Base-by-base conservation (phyloP, 2,329 filamentous ascomycete genomes). In the Ceratocystis cubensis region DNA sequence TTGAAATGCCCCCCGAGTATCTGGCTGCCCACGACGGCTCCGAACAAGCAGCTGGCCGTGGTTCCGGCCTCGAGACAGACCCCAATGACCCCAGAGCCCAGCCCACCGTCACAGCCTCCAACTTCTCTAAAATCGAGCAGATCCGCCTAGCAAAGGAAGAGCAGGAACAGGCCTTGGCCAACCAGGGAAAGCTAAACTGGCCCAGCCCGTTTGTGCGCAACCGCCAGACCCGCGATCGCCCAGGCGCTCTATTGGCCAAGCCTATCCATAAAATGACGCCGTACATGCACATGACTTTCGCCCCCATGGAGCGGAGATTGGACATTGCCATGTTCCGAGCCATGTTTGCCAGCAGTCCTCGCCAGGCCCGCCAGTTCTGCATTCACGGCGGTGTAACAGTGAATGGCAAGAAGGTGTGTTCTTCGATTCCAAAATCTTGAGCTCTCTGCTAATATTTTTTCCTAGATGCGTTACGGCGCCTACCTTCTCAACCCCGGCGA, bases 401-500 rank as follows among this genome's bases (percentile, higher is more conserved):
- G 74, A 99, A 99, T 78, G 94, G 94, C 69, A 91, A 96, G 78
- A 92, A 91, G 85, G 92, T 95, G 72, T 45, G 44, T 59, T 25
- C 10, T 4, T n/a, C 63, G 15, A 15, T 28, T 44, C 15, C 25
- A 41, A 15, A 41, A n/a, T 28, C 25, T 66, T 4, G 6, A 48
- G 2, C 44, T 61, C 17, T 22, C 44, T 57, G 48, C 63, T 28
- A 30, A 25, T 22, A 17, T 7, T 8, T 41, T 20, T 41, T 5
- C 50, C 56, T 66, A 96, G 93, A 96, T 97, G 89, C 81, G 83
- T 70, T 89, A 94, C 73, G 92, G 94, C 7, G 88, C 91, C 66
- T 99, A 99, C 76, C 86, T 91, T 70, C 83, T 99, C 48, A 99
- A 99, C 76, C 95, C 94, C 2, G 94, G 94, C 71, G 94, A 99